Evolutionary conservation across 139 green algal genomes (phyloP), one percentile per base, ranked within the genome.

Genomic region (Chlorokybus atmophyticus): DNA sequence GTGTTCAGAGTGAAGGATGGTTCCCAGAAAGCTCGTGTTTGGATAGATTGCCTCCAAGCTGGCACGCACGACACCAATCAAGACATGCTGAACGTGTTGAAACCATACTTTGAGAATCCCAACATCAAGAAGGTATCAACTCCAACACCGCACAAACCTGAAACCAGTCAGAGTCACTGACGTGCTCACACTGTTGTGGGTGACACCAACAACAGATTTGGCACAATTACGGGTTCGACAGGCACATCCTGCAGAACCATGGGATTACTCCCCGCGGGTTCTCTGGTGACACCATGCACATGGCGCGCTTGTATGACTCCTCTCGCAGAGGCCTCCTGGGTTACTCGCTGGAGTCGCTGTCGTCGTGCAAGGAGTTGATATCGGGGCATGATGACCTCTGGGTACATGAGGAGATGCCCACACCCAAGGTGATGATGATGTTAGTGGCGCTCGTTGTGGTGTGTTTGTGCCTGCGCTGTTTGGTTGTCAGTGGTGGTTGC

Each of bases 151-250:
- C 3, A 8, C 17, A 32, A 25, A 50, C 40, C 50, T 58, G 14
- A 23, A 40, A 27, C 50, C 50, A 40, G 10, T 17, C 50, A 49
- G 50, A 24, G 8, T 48, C 25, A 10, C 35, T 21, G 35, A 10
- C 35, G 14, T 10, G 35, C 35, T 14, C 35, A 10, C 10, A 44
- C 35, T 14, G 14, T 14, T 44, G 35, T 14, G 10, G 35, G 10
- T 21, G 10, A 10, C 35, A 44, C 35, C 10, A 10, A 44, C 35
- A 14, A 70, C 26, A 90, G 75, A 82, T 94, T 31, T 98, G 90
- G 90, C 90, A 98, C 80, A 98, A 98, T 73, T 98, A 96, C 71
- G 77, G 79, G 29, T 98, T 98, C 57, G 90, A 98, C 71, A 80
- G 87, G 1, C 90, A 97, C 71, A 85, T 97, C 29, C 64, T 98